Evolutionary conservation across 1,284 basidiomycete species (phyloP).

Genomic region (Heterobasidion irregulare): DNA sequence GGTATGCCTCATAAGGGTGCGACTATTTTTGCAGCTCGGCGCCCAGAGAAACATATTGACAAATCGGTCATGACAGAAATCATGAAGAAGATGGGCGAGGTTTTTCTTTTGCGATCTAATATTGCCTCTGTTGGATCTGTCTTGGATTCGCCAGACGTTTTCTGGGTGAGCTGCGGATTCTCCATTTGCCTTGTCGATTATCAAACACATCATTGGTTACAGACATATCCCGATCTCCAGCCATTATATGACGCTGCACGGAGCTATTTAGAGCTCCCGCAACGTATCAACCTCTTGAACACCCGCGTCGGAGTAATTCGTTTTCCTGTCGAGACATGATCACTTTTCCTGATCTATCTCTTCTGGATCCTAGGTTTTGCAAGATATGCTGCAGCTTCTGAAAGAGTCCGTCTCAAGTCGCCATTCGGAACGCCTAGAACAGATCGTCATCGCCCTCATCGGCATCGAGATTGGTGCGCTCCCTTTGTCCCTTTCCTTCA

Average conservation of each 20-base stretch:
- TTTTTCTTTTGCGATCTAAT: constrained; percentile 91
- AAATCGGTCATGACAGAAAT: constrained; percentile 54
- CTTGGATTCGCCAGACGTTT: constrained; percentile 91
- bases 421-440: constrained; percentile 91
- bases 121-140: constrained; percentile 96
- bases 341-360: not conserved
- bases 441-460: constrained; percentile 91
- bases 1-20: constrained; percentile 75
- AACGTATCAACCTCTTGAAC: constrained; percentile 89
- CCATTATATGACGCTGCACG: constrained; percentile 91
- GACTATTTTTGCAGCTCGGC: constrained; percentile 6
- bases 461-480: constrained; percentile 75
- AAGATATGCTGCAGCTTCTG: constrained; percentile 94
- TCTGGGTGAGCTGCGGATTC: constrained; percentile 59
- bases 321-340: not conserved
- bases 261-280: constrained; percentile 91
- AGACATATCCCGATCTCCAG: constrained; percentile 90
- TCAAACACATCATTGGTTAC: constrained; percentile 2
- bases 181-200: not conserved
- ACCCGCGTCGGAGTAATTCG: constrained; percentile 77
- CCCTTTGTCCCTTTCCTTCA: not conserved
- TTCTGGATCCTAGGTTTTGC: constrained; percentile 57
- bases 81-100: constrained; percentile 94
- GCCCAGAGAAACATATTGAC: not conserved
- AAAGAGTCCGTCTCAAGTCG: constrained; percentile 92